Evolutionary conservation across 306 rosid species (phyloP), one percentile per base, ranked within the genome.

Genomic region (Vigna radiata): DNA sequence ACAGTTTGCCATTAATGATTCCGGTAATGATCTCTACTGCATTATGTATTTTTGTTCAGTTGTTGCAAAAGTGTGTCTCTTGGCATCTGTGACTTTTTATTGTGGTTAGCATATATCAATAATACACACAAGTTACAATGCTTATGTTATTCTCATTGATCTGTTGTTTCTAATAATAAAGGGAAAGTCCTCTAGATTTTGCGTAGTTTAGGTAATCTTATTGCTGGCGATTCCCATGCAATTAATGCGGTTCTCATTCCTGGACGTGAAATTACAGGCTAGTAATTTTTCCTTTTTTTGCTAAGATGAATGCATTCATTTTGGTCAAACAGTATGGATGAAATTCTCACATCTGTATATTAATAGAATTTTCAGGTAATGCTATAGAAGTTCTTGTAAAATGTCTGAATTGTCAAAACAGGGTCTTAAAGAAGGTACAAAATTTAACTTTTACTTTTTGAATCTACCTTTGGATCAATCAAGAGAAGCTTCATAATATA

Each of bases 181-280:
- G 83, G 81, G 68, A 79, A 48, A 85, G 80, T 70, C 50, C 12
- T 83, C 18, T 64, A 96, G 98, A 91, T 89, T 83, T 88, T 96
- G 79, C 87, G 98, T 78, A 89, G 97, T 91, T 81, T 96, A 81
- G 98, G 99, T 16, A 92, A 96, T 86, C 91, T 96, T 37, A 81
- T 96, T 68, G 99, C 99, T 41, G 98, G 91, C 31, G 96, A 96
- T 86, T 83, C 93, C 73, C 84, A 77, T 33, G 81, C 91, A 75
- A 87, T 59, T 64, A 60, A 76, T 76, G 84, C 73, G 61, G 82
- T 87, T 76, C 89, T 92, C 41, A 77, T 86, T 49, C 98, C 96
- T 52, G 98, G 96, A 77, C 83, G 39, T 75, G 90, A 91, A 81
- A 79, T 91, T 73, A 85, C 99, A 88, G 97, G 99, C 76, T 73